phyloP scores from a whole-genome alignment of 768 basidiomycete genomes.

The Dacryopinax spathularia region DNA sequence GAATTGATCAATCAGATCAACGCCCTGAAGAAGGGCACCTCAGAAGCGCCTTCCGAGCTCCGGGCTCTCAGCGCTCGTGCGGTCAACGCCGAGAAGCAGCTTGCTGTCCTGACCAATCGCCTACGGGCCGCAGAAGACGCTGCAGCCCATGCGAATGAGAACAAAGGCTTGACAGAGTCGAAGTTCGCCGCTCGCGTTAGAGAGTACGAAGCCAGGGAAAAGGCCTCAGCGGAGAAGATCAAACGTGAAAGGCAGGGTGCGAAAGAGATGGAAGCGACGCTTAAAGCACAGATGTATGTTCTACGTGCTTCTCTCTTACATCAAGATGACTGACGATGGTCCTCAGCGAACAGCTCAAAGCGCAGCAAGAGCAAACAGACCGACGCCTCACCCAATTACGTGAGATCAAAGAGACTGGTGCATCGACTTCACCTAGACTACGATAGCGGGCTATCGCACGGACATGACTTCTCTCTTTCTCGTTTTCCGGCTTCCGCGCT shows the following conservation, averaged over 20 bases:
- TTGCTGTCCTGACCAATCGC: conserved; percentile 75
- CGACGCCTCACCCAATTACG: background rate
- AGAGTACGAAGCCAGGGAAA: conserved; percentile 72
- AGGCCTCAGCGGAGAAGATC: conserved; percentile 76
- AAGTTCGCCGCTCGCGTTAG: conserved; percentile 95
- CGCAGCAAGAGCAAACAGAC: conserved; percentile 6
- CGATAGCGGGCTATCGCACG: background rate
- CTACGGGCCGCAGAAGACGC: conserved; percentile 72
- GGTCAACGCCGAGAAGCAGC: conserved; percentile 71
- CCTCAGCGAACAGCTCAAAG: background rate
- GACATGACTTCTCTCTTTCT: background rate
- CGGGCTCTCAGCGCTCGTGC: conserved; percentile 57
- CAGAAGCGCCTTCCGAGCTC: conserved; percentile 53
- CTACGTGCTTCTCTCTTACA: background rate
- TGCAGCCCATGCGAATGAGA: conserved; percentile 57
- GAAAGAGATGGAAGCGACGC: conserved; percentile 42
- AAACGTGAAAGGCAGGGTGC: conserved; percentile 88
- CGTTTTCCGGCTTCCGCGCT: background rate
- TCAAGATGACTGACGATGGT: background rate
- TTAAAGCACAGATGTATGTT: conserved; percentile 12
- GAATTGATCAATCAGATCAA: conserved; percentile 63
- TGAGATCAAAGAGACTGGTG: conserved; percentile 7
- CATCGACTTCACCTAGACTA: background rate
- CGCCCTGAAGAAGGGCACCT: conserved; percentile 41
- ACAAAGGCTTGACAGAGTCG: conserved; percentile 53